phyloP scores from a whole-genome alignment of 352 stramenopile genomes.

The Phytophthora europaea region DNA sequence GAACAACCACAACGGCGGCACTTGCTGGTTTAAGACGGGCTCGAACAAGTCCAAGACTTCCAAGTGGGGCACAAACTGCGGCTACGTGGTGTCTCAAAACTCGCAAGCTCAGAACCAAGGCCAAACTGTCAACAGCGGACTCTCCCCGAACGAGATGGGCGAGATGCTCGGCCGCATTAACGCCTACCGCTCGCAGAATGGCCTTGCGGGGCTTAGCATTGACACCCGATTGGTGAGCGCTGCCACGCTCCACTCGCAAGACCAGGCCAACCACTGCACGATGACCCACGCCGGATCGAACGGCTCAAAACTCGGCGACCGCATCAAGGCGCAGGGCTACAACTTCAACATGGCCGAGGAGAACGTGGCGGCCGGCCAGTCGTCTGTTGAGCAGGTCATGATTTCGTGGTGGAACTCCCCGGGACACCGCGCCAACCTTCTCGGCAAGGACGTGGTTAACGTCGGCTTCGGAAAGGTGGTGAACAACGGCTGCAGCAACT shows the following conservation, averaged over 20 bases:
- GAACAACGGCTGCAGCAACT: slow-evolving; percentile 42
- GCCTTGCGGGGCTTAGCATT: slow-evolving; percentile 42
- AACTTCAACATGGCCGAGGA: slow-evolving; percentile 47
- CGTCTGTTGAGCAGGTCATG: slow-evolving; percentile 49
- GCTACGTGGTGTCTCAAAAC: slow-evolving; percentile 45
- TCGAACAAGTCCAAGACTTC: slow-evolving; percentile 19
- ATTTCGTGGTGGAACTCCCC: slow-evolving; percentile 62
- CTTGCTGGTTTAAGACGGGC: slow-evolving; percentile 55
- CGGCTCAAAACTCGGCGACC: slow-evolving; percentile 43
- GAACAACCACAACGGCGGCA: slow-evolving; percentile 46
- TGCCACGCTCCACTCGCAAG: slow-evolving; percentile 52
- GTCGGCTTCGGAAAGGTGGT: slow-evolving; percentile 39
- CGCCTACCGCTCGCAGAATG: slow-evolving; percentile 47
- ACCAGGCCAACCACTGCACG: slow-evolving; percentile 49
- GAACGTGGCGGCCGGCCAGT: slow-evolving; percentile 63
- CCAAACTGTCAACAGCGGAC: slow-evolving; percentile 36
- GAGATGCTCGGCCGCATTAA: slow-evolving; percentile 64
- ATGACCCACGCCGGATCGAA: slow-evolving; percentile 55
- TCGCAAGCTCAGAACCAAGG: slow-evolving; percentile 17
- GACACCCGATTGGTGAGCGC: slow-evolving; percentile 47
- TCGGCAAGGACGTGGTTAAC: slow-evolving; percentile 35
- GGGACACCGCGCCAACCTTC: slow-evolving; percentile 56
- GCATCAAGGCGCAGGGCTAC: slow-evolving; percentile 48
- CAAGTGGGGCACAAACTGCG: slow-evolving; percentile 46
- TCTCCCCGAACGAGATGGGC: slow-evolving; percentile 39